Base-by-base conservation (phyloP, 2,329 filamentous ascomycete species). In the Zymoseptoria crescenta region DNA sequence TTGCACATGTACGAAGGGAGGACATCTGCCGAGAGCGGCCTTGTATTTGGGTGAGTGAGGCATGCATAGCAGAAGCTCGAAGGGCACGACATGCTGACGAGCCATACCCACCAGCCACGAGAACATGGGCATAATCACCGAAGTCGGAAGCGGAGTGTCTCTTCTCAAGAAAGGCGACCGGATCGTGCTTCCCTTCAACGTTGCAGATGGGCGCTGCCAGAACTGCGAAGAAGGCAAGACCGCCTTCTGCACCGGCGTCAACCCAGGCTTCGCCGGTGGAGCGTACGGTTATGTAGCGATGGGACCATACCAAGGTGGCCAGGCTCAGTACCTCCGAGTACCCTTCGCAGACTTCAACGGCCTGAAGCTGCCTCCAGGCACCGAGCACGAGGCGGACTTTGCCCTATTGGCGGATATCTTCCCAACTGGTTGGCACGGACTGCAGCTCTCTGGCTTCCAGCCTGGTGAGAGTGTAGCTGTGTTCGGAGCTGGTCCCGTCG, bases 271-370 rank as follows among this genome's bases (percentile, higher is more conserved):
- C 63, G 82, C 82, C 1, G 82, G 82, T 5, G 82, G 81, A 8
- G 81, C 81, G 20, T 84, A 84, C 58, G 81, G 83, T 5, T 83
- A 87, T 65, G 83, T 87, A 2, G 67, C 68, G 1, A 69, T 69
- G 67, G 83, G 83, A 0, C 76, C 76, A 1, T 80, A 80, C 60
- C 76, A 79, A 57, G 80, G 79, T 58, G 81, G 81, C 13, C 82
- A 86, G 68, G 85, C 84, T 2, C 83, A 87, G 68, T 87, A 84
- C 59, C 73, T 87, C 19, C 78, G 83, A 3, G 81, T 87, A 1
- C 85, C 85, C 0, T 87, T 83, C 59, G 85, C 85, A 1, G 85
- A 87, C 67, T 87, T 87, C 73, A 87, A 87, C 60, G 82, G 81
- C 5, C 71, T 88, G 30, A 81, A 81, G 56, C 73, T 88, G 1